Conservation (phyloP, 148 eudicot genomes). For the Persicaria tinctoria region DNA sequence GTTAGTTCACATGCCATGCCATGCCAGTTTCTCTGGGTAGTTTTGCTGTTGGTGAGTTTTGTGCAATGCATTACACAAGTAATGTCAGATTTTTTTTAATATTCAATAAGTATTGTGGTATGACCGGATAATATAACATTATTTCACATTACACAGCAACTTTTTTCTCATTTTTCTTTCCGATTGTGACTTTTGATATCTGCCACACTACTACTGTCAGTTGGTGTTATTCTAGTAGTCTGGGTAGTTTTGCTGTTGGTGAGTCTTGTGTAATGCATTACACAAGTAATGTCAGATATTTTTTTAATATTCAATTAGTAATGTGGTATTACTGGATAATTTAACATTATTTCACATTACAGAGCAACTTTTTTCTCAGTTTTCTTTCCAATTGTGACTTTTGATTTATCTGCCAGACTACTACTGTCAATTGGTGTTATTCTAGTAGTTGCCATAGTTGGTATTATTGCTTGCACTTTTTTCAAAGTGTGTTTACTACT, state of each 20-base stretch:
- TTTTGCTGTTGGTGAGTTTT: not conserved
- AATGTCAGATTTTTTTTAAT: too few relatives aligned
- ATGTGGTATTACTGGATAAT: not conserved
- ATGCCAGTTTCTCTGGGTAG: not conserved
- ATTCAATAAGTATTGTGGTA: not conserved
- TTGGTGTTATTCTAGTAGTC: not conserved
- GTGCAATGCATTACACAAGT: not conserved
- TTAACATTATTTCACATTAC: not conserved
- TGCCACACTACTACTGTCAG: not conserved
- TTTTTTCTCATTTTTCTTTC: not conserved
- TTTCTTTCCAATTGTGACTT: not conserved
- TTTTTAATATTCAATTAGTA: not conserved
- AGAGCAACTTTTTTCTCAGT: not conserved
- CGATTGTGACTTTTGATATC: not conserved
- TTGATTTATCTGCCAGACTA: not conserved
- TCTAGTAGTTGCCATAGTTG: not conserved
- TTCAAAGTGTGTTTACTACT: not conserved
- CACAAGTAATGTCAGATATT: too few relatives aligned
- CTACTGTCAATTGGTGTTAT: not conserved
- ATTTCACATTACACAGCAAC: not conserved
- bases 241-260: not conserved
- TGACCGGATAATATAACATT: not conserved
- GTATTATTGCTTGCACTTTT: not conserved
- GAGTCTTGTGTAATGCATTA: not conserved
- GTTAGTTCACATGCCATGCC: too few relatives aligned